Evolutionary conservation across 2,329 filamentous ascomycete genomes (phyloP).

Genomic region (Fulvia fulva): DNA sequence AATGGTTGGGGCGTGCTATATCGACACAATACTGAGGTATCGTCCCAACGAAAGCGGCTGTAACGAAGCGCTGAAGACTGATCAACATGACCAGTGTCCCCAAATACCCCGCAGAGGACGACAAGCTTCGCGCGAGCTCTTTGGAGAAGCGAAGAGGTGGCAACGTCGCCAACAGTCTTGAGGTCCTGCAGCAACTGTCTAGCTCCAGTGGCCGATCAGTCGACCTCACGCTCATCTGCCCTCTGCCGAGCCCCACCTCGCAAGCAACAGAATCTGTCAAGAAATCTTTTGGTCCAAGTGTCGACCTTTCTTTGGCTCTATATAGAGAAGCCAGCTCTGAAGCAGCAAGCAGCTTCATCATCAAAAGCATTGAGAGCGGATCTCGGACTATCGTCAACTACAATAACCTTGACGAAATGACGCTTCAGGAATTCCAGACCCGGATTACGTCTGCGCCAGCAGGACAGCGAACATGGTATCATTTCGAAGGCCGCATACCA

Average conservation of each 20-base stretch:
- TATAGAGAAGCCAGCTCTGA: slow-evolving; percentile 6
- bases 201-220: background rate
- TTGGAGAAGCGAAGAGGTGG: slow-evolving; percentile 7
- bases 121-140: slow-evolving; percentile 8
- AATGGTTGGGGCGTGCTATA: slow-evolving; percentile 11
- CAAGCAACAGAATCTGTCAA: background rate
- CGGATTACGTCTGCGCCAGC: background rate
- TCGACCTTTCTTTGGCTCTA: slow-evolving; percentile 3
- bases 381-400: slow-evolving; percentile 13
- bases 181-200: slow-evolving; percentile 12
- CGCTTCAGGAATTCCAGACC: slow-evolving; percentile 6
- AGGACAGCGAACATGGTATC: slow-evolving; percentile 4
- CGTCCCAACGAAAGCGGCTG: background rate
- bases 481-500: slow-evolving; percentile 12
- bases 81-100: background rate
- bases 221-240: slow-evolving; percentile 2
- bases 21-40: slow-evolving; percentile 13
- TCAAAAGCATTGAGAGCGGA: background rate
- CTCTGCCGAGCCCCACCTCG: background rate
- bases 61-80: background rate
- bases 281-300: background rate
- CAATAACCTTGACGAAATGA: slow-evolving; percentile 12
- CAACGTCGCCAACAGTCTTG: slow-evolving; percentile 10
- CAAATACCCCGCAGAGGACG: slow-evolving; percentile 10
- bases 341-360: slow-evolving; percentile 10